phyloP scores from a whole-genome alignment of 2,329 filamentous ascomycete genomes.

The Diaporthe aspalathi region DNA sequence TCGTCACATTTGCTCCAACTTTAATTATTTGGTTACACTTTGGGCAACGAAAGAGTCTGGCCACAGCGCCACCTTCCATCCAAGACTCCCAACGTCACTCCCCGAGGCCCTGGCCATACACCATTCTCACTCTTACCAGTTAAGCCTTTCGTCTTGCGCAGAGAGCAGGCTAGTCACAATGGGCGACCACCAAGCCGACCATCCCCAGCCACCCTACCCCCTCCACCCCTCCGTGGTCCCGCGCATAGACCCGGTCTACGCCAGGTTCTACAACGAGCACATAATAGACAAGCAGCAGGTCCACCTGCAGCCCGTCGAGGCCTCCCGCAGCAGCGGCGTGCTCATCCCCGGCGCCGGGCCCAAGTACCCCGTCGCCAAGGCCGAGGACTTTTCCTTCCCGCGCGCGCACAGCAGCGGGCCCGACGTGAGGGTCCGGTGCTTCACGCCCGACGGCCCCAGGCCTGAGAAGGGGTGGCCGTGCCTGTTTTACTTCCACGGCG shows the following conservation, averaged over 20 bases:
- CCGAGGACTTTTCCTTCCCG: constrained; percentile 55
- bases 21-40: constrained; percentile 5
- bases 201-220: constrained; percentile 51
- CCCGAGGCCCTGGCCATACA: background rate
- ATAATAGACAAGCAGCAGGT: constrained; percentile 64
- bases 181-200: constrained; percentile 2
- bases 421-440: constrained; percentile 59
- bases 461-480: constrained; percentile 64
- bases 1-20: background rate
- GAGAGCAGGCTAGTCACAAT: background rate
- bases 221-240: constrained; percentile 59
- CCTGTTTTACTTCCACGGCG: constrained; percentile 68
- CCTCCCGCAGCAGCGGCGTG: constrained; percentile 62
- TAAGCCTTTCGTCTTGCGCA: no score
- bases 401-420: constrained; percentile 60
- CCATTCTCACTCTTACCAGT: background rate
- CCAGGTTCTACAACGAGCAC: constrained; percentile 63
- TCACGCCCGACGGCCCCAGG: constrained; percentile 58
- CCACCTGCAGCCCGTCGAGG: constrained; percentile 64
- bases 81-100: background rate
- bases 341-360: constrained; percentile 64
- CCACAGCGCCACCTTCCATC: background rate
- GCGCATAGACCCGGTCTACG: constrained; percentile 62
- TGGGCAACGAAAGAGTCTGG: constrained; percentile 4
- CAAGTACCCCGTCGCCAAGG: constrained; percentile 58